These are phyloP conservation scores for Verticillium zaregamsianum DNA, from an alignment of 2,329 filamentous ascomycete species.

Conservation along the genomic window DNA sequence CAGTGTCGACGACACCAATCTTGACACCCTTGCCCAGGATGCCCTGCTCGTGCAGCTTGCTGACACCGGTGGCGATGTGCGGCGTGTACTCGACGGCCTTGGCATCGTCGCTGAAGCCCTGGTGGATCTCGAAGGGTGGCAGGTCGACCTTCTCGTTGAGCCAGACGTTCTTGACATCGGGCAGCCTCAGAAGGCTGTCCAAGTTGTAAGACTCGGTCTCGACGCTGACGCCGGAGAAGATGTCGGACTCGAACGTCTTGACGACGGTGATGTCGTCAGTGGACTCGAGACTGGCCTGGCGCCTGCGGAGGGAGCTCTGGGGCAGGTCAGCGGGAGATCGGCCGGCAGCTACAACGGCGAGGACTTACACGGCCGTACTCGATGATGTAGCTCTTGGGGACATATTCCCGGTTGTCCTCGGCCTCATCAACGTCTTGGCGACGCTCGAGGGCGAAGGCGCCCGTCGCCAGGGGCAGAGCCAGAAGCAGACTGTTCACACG, in stretches of 20 bases:
- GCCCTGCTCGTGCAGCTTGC: constrained; percentile 30
- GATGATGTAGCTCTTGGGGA: constrained; percentile 8
- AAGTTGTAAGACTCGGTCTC: constrained; percentile 24
- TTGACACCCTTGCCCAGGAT: constrained; percentile 32
- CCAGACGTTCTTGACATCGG: constrained; percentile 33
- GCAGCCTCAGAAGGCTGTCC: constrained; percentile 25
- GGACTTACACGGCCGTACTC: constrained; percentile 6
- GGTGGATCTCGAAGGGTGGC: not conserved
- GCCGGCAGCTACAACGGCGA: too few species aligned
- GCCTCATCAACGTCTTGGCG: constrained; percentile 3
- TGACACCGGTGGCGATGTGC: constrained; percentile 34
- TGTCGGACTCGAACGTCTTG: constrained; percentile 15
- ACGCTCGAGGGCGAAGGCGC: constrained; percentile 1
- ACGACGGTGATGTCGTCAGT: constrained; percentile 3
- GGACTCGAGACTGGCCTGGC: constrained; percentile 3
- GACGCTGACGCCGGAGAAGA: constrained; percentile 30
- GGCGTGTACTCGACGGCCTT: constrained; percentile 23
- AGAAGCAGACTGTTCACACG: constrained; percentile 3
- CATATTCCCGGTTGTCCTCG: not conserved
- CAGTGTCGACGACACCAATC: constrained; percentile 34
- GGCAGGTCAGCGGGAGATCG: not conserved
- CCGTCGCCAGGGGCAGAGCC: constrained; percentile 1
- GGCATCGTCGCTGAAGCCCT: not conserved
- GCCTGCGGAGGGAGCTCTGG: not conserved
- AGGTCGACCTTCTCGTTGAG: constrained; percentile 8